These are phyloP conservation scores for Choanephora cucurbitarum DNA, from an alignment of 371 early-diverging fungal genomes.

Conservation along the genomic window DNA sequence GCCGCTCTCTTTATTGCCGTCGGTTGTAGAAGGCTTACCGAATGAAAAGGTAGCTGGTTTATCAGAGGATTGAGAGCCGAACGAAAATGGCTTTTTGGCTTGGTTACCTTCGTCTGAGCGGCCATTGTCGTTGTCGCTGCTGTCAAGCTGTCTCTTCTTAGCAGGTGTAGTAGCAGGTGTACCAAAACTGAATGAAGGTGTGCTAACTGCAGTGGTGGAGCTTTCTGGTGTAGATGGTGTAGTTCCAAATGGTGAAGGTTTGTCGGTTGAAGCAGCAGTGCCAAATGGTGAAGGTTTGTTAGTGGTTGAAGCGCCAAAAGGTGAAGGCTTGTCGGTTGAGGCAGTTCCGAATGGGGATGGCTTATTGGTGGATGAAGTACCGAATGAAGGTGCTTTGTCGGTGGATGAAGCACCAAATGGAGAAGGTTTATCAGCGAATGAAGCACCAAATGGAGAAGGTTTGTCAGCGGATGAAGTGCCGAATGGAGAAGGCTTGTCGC, in stretches of 20 bases:
- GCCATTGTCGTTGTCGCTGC: too few species aligned
- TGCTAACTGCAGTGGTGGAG: too few species aligned
- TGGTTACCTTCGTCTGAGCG: too few species aligned
- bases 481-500: background rate
- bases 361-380: background rate
- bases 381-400: conserved; percentile 1
- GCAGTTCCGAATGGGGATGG: background rate
- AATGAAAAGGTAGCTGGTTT: background rate
- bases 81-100: background rate
- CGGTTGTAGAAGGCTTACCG: background rate
- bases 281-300: background rate
- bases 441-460: background rate
- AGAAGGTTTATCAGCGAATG: background rate
- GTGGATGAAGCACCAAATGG: background rate
- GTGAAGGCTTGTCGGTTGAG: background rate
- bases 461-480: background rate
- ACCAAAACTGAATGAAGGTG: too few species aligned
- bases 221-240: background rate
- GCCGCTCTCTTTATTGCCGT: too few species aligned
- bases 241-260: background rate
- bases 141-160: too few species aligned
- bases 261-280: background rate
- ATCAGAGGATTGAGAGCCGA: background rate
- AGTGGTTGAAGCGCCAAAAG: background rate
- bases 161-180: too few species aligned